Evolutionary conservation across 495 filamentous ascomycete genomes (phyloP).

Genomic region (Penicillium taxi): DNA sequence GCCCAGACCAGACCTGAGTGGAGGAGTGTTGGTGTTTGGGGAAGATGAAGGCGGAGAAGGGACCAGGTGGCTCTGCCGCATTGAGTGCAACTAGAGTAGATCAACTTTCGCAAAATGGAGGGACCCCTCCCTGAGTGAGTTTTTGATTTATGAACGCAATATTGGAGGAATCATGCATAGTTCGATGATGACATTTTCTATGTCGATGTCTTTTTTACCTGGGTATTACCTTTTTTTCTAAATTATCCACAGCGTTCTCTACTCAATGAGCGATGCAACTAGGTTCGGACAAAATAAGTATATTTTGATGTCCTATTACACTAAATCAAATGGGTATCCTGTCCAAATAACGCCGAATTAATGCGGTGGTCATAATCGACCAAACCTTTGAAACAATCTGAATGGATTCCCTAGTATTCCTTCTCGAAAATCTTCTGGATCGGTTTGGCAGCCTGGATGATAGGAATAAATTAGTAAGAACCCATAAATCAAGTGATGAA

Average conservation of each 20-base stretch:
- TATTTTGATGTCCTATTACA: too few relatives aligned
- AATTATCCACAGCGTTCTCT: too few relatives aligned
- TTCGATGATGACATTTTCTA: too few relatives aligned
- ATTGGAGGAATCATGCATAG: background rate
- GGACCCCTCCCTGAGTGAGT: too few relatives aligned
- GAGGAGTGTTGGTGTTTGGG: slow-evolving; percentile 3
- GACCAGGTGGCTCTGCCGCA: slow-evolving; percentile 6
- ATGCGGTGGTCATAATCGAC: slow-evolving; percentile 13
- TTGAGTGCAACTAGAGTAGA: background rate
- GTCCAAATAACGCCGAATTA: slow-evolving; percentile 25
- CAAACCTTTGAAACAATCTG: slow-evolving; percentile 2
- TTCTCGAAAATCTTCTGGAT: slow-evolving; percentile 79
- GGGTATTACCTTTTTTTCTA: too few relatives aligned
- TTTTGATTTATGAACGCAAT: too few relatives aligned
- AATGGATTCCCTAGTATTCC: slow-evolving; percentile 39
- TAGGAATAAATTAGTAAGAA: slow-evolving; percentile 7
- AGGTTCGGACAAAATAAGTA: too few relatives aligned
- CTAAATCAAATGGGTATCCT: slow-evolving; percentile 28
- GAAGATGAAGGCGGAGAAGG: slow-evolving; percentile 19
- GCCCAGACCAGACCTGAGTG: too few relatives aligned
- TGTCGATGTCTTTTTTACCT: too few relatives aligned
- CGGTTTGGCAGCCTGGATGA: slow-evolving; percentile 65
- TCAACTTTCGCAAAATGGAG: too few relatives aligned
- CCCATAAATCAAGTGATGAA: background rate
- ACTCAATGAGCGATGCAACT: too few relatives aligned